Evolutionary conservation across 73 alveolate genomes (phyloP).

Genomic region (Symbiodinium natans): DNA sequence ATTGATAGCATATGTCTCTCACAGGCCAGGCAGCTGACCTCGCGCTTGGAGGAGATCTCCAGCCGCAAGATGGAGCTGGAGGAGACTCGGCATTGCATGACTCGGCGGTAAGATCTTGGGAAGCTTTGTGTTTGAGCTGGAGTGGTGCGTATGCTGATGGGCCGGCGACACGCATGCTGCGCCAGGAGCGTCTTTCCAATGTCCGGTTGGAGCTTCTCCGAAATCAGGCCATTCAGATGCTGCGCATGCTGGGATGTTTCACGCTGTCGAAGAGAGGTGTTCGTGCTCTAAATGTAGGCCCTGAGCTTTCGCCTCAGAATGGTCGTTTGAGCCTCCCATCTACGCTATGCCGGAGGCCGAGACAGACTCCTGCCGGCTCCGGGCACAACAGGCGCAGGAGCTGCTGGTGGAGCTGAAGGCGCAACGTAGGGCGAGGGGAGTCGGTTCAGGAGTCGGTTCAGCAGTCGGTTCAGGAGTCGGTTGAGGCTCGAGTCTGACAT

Average conservation of each 20-base stretch:
- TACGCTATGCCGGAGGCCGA: slow-evolving; percentile 22
- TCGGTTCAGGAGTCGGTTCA: too few relatives aligned
- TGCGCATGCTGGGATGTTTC: neutral
- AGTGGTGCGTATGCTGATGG: too few relatives aligned
- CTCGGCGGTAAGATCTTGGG: neutral
- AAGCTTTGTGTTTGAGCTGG: too few relatives aligned
- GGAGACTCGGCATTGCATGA: too few relatives aligned
- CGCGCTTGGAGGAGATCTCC: slow-evolving; percentile 71
- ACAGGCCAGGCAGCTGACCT: slow-evolving; percentile 86
- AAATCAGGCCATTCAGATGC: slow-evolving; percentile 26
- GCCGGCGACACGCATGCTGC: too few relatives aligned
- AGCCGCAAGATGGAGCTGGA: slow-evolving; percentile 88
- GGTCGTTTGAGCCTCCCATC: neutral
- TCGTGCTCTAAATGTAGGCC: too few relatives aligned
- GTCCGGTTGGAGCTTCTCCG: slow-evolving; percentile 78
- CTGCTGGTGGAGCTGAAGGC: slow-evolving; percentile 77
- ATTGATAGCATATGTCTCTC: too few relatives aligned
- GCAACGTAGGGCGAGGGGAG: too few relatives aligned
- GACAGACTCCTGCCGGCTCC: slow-evolving; percentile 73
- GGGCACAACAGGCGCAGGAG: slow-evolving; percentile 87
- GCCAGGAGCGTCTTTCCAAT: slow-evolving; percentile 84
- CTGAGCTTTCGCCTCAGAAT: neutral
- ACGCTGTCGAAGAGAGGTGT: too few relatives aligned
- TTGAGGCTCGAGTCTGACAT: too few relatives aligned
- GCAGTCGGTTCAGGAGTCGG: too few relatives aligned